These are phyloP conservation scores for Cystobasidium ongulense DNA, from an alignment of 768 basidiomycete species.

Conservation along the genomic window DNA sequence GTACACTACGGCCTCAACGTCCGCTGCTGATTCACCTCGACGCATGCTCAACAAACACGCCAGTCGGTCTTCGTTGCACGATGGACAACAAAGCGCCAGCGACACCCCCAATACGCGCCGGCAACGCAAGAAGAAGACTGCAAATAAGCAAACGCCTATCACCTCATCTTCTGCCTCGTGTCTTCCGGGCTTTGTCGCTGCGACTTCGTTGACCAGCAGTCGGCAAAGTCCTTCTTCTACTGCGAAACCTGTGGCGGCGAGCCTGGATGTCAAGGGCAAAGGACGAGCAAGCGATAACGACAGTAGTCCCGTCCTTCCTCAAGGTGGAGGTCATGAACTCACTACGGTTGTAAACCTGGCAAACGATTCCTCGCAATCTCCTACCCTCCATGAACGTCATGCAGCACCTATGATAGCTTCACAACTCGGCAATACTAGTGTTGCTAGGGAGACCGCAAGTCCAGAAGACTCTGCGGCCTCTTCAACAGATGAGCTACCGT, in stretches of 20 bases:
- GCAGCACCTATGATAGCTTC: neutral
- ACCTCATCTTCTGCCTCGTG: neutral
- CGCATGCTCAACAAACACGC: neutral
- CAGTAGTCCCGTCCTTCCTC: too few relatives aligned
- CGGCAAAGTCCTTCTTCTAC: neutral
- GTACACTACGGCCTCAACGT: neutral
- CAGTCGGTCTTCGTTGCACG: neutral
- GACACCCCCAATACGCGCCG: neutral
- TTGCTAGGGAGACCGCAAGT: neutral
- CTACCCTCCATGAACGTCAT: neutral
- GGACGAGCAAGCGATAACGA: neutral
- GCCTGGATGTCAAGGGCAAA: neutral
- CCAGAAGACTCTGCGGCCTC: constrained; percentile 6
- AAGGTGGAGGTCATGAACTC: too few relatives aligned
- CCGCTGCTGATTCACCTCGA: neutral
- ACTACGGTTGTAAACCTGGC: too few relatives aligned
- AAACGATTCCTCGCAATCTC: neutral
- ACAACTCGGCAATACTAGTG: neutral
- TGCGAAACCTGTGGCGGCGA: neutral
- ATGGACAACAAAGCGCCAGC: neutral
- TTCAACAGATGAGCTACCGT: constrained; percentile 16
- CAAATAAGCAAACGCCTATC: neutral
- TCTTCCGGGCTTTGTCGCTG: neutral
- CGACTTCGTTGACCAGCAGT: neutral
- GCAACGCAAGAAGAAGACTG: neutral